Percentiles rank a stretch among this genome's conserved stretches.
phyloP scores from a whole-genome alignment of 2,329 filamentous ascomycete species.

The Fusarium coicis region DNA sequence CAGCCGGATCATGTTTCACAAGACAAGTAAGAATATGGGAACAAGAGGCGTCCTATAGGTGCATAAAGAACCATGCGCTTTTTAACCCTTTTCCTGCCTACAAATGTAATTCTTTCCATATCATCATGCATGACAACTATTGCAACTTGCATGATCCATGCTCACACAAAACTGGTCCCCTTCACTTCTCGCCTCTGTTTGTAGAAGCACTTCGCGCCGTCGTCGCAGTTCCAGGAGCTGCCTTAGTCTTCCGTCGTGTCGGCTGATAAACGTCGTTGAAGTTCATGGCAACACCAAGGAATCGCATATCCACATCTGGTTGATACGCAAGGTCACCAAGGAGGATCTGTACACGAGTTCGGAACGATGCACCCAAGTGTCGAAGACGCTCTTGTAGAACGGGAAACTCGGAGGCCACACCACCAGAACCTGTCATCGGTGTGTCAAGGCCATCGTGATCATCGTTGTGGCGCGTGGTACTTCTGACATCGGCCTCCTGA shows the following conservation, averaged over 20 bases:
- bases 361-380: constrained; percentile 80
- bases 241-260: constrained; percentile 70
- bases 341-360: constrained; percentile 79
- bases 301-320: constrained; percentile 93
- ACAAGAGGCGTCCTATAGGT: neutral
- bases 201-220: constrained; percentile 36
- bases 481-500: constrained; percentile 85
- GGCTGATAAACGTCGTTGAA: constrained; percentile 97
- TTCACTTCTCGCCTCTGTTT: constrained; percentile 42
- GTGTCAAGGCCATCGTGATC: constrained; percentile 36
- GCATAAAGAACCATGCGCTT: neutral
- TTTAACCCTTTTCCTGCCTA: constrained; percentile 7
- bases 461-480: constrained; percentile 63
- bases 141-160: neutral
- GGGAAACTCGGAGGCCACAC: constrained; percentile 74
- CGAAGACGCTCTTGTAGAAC: constrained; percentile 79
- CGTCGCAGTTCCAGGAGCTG: constrained; percentile 35
- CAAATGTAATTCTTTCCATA: neutral
- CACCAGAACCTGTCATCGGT: constrained; percentile 55
- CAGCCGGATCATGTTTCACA: neutral
- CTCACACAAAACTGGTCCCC: neutral
- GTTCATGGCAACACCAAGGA: constrained; percentile 97
- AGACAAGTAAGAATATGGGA: neutral
- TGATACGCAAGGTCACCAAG: constrained; percentile 93
- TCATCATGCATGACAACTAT: constrained; percentile 6